Evolutionary conservation across 352 stramenopile species (phyloP).

Genomic region (Phytophthora tubulina): DNA sequence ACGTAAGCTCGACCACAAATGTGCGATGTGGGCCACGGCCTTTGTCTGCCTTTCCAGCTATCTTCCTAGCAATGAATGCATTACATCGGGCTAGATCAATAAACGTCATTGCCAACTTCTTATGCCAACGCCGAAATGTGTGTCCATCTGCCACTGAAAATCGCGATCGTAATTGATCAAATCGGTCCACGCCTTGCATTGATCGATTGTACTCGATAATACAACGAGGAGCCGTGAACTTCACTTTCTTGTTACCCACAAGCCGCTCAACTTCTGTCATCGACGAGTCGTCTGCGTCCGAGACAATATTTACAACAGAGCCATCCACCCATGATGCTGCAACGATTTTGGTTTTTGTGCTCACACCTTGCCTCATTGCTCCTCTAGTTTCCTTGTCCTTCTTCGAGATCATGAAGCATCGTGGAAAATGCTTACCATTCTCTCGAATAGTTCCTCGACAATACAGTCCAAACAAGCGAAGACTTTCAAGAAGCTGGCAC

Average conservation of each 20-base stretch:
- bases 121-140: constrained; percentile 2
- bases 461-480: neutral
- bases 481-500: neutral
- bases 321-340: neutral
- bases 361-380: neutral
- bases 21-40: neutral
- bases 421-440: neutral
- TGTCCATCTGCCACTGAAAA: neutral
- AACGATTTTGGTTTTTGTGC: neutral
- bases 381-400: neutral
- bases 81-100: constrained; percentile 9
- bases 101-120: constrained; percentile 1
- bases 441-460: neutral
- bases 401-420: neutral
- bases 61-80: neutral
- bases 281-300: neutral
- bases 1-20: constrained; percentile 1
- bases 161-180: neutral
- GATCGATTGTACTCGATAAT: neutral
- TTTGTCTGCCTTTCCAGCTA: neutral
- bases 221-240: neutral
- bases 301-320: neutral
- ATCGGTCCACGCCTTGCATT: neutral
- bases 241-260: neutral
- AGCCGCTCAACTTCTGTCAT: neutral